Base-by-base conservation (phyloP, 2,329 filamentous ascomycete genomes). In the Davidsoniella australis region DNA sequence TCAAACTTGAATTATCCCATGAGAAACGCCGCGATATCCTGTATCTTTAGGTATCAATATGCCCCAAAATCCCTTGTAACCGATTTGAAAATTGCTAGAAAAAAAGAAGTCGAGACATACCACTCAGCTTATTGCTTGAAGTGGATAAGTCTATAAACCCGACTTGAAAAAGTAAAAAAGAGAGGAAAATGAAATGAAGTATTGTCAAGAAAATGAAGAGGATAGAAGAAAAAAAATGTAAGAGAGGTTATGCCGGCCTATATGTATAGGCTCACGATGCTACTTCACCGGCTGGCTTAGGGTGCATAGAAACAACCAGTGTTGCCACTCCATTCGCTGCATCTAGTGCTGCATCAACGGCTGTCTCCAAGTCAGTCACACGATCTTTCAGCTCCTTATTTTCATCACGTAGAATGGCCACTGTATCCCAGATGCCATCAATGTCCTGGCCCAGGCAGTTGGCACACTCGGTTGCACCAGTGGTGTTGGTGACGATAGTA, bases 371-470 rank as follows among this genome's bases (percentile, higher is more conserved):
- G 55, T 75, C 66, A 16, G 69, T 67, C 3, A 82, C 73, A 17
- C 75, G 64, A 38, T 68, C 66, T 64, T 81, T 81, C 45, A 82
- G 60, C 7, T 69, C 68, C 57, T 66, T 71, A 55, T 82, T 82
- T 64, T 82, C 78, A 43, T 75, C 72, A 38, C 74, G 66, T 52
- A 81, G 61, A 43, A 79, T 54, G 47, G 70, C 68, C n/a, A 78
- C 76, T 3, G 77, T 78, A 57, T 80, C 71, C 77, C 77, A 81
- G 4, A 77, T 77, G 37, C 76, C 67, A 54, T 73, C 75, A 10
- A 72, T 67, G 47, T 75, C 71, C 56, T 71, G 69, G 10, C 77
- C 76, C 48, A 67, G 61, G 59, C 78, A 80, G 56, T 78, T 80
- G 33, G 61, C 56, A 56, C 76, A 80, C 57, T 59, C 60, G 20